Evolutionary conservation across 2,329 filamentous ascomycete genomes (phyloP), one percentile per base, ranked within the genome.

Genomic region (Aureobasidium subglaciale): DNA sequence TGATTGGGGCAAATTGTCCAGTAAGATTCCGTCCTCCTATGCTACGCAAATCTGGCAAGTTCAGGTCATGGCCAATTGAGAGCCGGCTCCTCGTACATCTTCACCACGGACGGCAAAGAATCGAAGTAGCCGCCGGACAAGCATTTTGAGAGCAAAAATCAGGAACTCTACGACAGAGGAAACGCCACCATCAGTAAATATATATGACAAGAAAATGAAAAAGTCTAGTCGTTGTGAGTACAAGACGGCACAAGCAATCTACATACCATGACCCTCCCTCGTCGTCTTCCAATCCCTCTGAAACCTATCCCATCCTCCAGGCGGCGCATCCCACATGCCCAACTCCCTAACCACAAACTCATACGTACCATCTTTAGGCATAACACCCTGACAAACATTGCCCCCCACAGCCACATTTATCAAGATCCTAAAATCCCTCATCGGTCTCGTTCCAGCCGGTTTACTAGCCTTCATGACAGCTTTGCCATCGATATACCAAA

Each of bases 361-460:
- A 62, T 84, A 83, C 20, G 69, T 66, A 0, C 81, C 81, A 59
- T 82, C 75, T 0, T 62, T 65, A 0, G 81, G 81, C 13, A 71
- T 67, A 62, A 73, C 74, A 0, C 78, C 79, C 15, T 73, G 67
- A 60, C 79, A 82, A 5, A 83, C 80, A 57, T 79, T 82, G 0
- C 81, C 81, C 0, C 81, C 81, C 77, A 84, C 82, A 1, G 81
- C 81, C n/a, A 84, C 72, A 57, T 84, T 84, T 16, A 84, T 72
- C 58, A 83, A 66, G 8, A 84, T 68, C 16, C 74, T 75, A 68
- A 76, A 83, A 24, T 83, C 80, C 55, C 77, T 74, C 67, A 84
- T 73, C 5, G 75, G 72, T 11, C 81, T 69, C 2, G 78, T 82
- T 0, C 79, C 79, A 1, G 63, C 61, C 0, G 81, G 81, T 22